Evolutionary conservation across 768 basidiomycete genomes (phyloP).

Genomic region (Boletus rubropictus): DNA sequence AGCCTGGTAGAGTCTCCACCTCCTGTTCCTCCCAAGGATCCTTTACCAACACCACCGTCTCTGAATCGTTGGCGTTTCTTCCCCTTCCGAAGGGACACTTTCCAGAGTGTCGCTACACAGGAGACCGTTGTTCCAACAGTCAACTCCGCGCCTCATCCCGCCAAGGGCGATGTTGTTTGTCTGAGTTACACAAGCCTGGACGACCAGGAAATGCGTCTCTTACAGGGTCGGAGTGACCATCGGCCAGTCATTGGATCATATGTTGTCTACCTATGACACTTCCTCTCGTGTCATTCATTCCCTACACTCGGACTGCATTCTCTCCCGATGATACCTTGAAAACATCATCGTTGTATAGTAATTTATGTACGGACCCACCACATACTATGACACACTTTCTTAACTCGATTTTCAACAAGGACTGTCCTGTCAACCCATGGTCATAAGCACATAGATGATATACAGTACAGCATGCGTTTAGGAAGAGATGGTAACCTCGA

Average conservation of each 20-base stretch:
- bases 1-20: slow-evolving; percentile 21
- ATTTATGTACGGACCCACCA: slow-evolving; percentile 14
- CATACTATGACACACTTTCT: not conserved
- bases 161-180: slow-evolving; percentile 68
- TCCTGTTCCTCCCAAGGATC: slow-evolving; percentile 28
- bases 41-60: slow-evolving; percentile 18
- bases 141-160: slow-evolving; percentile 27
- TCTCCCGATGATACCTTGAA: slow-evolving; percentile 16
- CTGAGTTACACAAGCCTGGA: slow-evolving; percentile 68
- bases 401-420: not conserved
- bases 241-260: slow-evolving; percentile 81
- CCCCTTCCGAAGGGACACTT: slow-evolving; percentile 40
- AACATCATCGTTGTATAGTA: slow-evolving; percentile 9
- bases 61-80: slow-evolving; percentile 47
- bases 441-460: slow-evolving; percentile 1
- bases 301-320: slow-evolving; percentile 5
- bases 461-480: slow-evolving; percentile 29
- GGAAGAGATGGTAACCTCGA: slow-evolving; percentile 93
- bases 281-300: slow-evolving; percentile 2
- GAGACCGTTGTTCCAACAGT: slow-evolving; percentile 20
- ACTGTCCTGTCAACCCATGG: not conserved
- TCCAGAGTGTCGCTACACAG: slow-evolving; percentile 26
- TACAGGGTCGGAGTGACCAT: slow-evolving; percentile 81
- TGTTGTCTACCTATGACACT: slow-evolving; percentile 52
- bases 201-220: slow-evolving; percentile 64